A percentile compares a stretch with the other conserved stretches of the same genome.
Evolutionary conservation across 1,139 yeast genomes (phyloP).

Genomic region (Zygotorulaspora mrakii): DNA sequence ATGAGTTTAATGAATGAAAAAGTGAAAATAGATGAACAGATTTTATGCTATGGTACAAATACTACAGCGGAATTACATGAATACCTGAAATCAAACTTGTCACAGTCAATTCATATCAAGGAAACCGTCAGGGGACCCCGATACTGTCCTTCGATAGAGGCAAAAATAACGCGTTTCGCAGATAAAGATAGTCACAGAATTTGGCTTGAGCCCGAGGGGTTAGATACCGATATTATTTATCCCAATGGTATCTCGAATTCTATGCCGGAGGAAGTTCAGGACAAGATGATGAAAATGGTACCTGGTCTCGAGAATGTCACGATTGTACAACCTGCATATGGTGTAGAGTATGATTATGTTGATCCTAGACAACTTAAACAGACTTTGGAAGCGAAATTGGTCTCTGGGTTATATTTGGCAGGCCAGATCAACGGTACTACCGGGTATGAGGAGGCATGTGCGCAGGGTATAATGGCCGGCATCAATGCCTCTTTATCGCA

Average conservation of each 20-base stretch:
- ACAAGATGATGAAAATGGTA: conserved; percentile 65
- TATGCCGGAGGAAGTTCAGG: conserved; percentile 92
- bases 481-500: conserved; percentile 64
- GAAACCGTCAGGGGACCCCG: conserved; percentile 97
- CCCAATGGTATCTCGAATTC: conserved; percentile 97
- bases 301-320: conserved; percentile 85
- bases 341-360: conserved; percentile 94
- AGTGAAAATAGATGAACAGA: conserved; percentile 60
- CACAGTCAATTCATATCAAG: conserved; percentile 81
- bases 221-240: conserved; percentile 77
- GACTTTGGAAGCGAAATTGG: conserved; percentile 77
- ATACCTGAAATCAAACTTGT: conserved; percentile 63
- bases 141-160: conserved; percentile 94
- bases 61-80: conserved; percentile 77
- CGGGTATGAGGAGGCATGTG: conserved; percentile 98
- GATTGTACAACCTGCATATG: conserved; percentile 94
- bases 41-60: conserved; percentile 69
- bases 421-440: conserved; percentile 99
- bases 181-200: conserved; percentile 73
- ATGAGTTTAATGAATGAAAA: conserved; percentile 78
- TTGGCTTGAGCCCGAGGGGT: conserved; percentile 97
- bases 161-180: conserved; percentile 77
- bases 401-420: conserved; percentile 79
- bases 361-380: conserved; percentile 83
- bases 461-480: conserved; percentile 95